Evolutionary conservation across 2,329 filamentous ascomycete genomes (phyloP).

Genomic region (Mariannaea elegans): DNA sequence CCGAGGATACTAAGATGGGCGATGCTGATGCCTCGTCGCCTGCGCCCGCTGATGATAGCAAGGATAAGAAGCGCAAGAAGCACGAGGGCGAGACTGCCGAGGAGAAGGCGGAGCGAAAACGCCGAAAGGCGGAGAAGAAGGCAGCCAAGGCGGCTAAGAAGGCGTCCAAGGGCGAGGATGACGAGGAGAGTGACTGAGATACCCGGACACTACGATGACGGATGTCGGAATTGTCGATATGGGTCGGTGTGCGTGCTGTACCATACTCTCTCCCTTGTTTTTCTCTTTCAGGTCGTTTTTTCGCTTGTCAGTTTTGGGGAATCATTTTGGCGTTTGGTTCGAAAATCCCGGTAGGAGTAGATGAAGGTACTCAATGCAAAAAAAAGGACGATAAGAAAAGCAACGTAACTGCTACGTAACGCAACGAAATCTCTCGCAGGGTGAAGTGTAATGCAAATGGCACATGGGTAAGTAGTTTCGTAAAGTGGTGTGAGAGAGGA

Average conservation of each 20-base stretch:
- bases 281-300: slow-evolving; percentile 32
- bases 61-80: slow-evolving; percentile 79
- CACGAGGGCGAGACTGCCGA: slow-evolving; percentile 79
- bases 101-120: slow-evolving; percentile 70
- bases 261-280: slow-evolving; percentile 38
- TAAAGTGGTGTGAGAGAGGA: not conserved
- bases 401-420: not conserved
- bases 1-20: slow-evolving; percentile 49
- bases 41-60: slow-evolving; percentile 61
- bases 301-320: slow-evolving; percentile 28
- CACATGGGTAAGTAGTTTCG: too few relatives aligned
- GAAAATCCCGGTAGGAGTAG: slow-evolving; percentile 43
- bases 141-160: slow-evolving; percentile 66
- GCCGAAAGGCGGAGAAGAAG: slow-evolving; percentile 69
- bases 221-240: slow-evolving; percentile 36
- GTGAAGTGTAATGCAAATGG: not conserved
- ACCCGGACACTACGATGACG: slow-evolving; percentile 29
- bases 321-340: slow-evolving; percentile 40
- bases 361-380: slow-evolving; percentile 39
- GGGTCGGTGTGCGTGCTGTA: slow-evolving; percentile 40
- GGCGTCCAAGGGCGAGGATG: slow-evolving; percentile 59
- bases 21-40: slow-evolving; percentile 48
- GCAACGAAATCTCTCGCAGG: not conserved
- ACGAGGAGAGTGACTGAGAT: slow-evolving; percentile 61
- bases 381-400: slow-evolving; percentile 37